Evolutionary conservation across 768 basidiomycete genomes (phyloP), one percentile per base, ranked within the genome.

Genomic region (Megacollybia marginata): DNA sequence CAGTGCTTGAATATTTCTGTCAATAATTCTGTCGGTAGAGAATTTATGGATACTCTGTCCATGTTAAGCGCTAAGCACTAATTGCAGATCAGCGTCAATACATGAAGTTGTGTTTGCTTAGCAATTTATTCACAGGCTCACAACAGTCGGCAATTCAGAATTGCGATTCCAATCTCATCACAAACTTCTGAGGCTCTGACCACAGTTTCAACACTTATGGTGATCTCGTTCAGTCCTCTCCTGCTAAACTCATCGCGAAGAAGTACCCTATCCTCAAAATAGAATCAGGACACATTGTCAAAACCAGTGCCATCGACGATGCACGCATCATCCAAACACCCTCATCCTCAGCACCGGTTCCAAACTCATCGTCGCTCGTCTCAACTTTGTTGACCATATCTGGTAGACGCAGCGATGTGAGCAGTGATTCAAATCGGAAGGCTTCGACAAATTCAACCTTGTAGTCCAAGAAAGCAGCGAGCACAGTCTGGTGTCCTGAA

Each of bases 211-310:
- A 8, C 11, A 76, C 89, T 49, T 69, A 95, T 92, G 49, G 93
- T 80, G 34, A 78, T 74, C 61, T 95, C 88, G 55, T 91, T 89
- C 49, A 97, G 60, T 0, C 92, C 92, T 55, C 92, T 70, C 33
- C 91, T 72, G 6, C 77, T 71, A 49, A 96, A 78, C 65, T 97
- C 93, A 49, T 94, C 92, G 34, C 92, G 73, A 15, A 95, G 68
- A 50, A 83, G 54, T 28, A 92, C 75, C 5, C 93, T 74, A 42
- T 89, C 86, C 57, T 94, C 92, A n/a, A n/a, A 19, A 95, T 63
- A 2, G 75, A 73, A 45, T 90, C 81, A 0, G 87, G 83, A 56
- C 80, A 84, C 55, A 82, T 88, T 10, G 83, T 81, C 18, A 95
- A 57, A 54, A 93, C 61, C 33, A 96, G 70, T 0, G 82, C 75